These are phyloP conservation scores for Astragalus membranaceus DNA, from an alignment of 306 rosid species.

Conservation along the genomic window DNA sequence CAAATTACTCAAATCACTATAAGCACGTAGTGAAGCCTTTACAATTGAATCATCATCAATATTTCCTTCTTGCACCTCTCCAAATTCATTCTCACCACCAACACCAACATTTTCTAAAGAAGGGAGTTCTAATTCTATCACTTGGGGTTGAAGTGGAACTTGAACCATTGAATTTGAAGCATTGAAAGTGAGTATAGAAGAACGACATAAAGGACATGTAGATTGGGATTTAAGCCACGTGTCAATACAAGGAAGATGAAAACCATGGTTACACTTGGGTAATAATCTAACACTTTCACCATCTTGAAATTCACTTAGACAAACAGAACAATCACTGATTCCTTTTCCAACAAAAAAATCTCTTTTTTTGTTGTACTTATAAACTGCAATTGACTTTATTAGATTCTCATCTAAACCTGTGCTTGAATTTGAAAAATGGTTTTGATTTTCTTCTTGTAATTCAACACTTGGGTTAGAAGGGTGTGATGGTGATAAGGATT, in stretches of 20 bases:
- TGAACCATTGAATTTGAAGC: slow-evolving; percentile 4
- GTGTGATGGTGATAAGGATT: slow-evolving; percentile 19
- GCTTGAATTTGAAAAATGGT: slow-evolving; percentile 21
- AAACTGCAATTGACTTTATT: slow-evolving; percentile 53
- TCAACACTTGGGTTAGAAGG: background rate
- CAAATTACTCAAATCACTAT: slow-evolving; percentile 50
- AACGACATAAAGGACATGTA: slow-evolving; percentile 71
- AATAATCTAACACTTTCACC: slow-evolving; percentile 53
- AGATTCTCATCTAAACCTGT: slow-evolving; percentile 63
- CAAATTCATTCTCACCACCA: slow-evolving; percentile 26
- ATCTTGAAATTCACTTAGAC: slow-evolving; percentile 74
- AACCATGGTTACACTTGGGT: slow-evolving; percentile 80
- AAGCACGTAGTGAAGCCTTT: slow-evolving; percentile 42
- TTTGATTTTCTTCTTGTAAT: slow-evolving; percentile 25
- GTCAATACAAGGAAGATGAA: slow-evolving; percentile 75
- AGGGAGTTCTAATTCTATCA: slow-evolving; percentile 7
- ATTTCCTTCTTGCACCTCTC: background rate
- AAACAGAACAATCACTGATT: slow-evolving; percentile 69
- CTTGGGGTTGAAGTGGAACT: background rate
- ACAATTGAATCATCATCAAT: background rate
- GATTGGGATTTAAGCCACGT: slow-evolving; percentile 84
- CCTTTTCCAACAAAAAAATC: slow-evolving; percentile 33
- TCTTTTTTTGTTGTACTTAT: slow-evolving; percentile 53
- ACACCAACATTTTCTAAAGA: background rate
- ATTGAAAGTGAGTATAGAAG: slow-evolving; percentile 30